phyloP scores from a whole-genome alignment of 2,329 filamentous ascomycete genomes.

The Aspergillus melleus region DNA sequence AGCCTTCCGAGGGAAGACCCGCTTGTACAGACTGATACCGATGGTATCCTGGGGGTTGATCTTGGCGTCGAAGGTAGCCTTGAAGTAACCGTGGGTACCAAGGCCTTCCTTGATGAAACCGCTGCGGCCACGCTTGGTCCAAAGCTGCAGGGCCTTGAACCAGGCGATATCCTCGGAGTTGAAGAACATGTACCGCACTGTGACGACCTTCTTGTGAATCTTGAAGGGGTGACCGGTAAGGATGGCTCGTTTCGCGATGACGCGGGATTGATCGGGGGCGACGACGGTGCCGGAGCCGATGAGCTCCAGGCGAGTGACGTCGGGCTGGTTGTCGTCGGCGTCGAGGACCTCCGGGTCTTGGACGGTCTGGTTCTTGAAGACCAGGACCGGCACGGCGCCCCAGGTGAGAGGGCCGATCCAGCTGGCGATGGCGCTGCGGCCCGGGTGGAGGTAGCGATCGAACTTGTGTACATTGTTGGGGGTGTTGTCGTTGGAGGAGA shows the following conservation, averaged over 20 bases:
- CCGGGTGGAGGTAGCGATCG: constrained; percentile 86
- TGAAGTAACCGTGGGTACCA: constrained; percentile 99
- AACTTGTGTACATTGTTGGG: constrained; percentile 98
- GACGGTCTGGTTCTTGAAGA: constrained; percentile 64
- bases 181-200: constrained; percentile 99
- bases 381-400: constrained; percentile 86
- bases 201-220: constrained; percentile 97
- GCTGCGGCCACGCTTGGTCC: constrained; percentile 84
- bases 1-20: constrained; percentile 76
- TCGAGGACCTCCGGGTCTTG: constrained; percentile 44
- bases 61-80: constrained; percentile 93
- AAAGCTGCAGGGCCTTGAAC: constrained; percentile 95
- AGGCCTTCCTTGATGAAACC: constrained; percentile 93
- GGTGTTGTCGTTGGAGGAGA: constrained; percentile 84
- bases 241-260: constrained; percentile 91
- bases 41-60: constrained; percentile 96
- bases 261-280: constrained; percentile 69
- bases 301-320: constrained; percentile 61
- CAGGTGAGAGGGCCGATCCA: constrained; percentile 90
- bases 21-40: constrained; percentile 84
- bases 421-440: constrained; percentile 81
- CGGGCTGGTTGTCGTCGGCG: constrained; percentile 45
- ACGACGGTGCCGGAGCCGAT: constrained; percentile 86
- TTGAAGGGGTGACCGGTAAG: constrained; percentile 96
- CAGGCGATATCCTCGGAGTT: constrained; percentile 90